Evolutionary conservation across 108 stramenopile species (phyloP), one percentile per base, ranked within the genome.

Genomic region (Discostella stelligeroides): DNA sequence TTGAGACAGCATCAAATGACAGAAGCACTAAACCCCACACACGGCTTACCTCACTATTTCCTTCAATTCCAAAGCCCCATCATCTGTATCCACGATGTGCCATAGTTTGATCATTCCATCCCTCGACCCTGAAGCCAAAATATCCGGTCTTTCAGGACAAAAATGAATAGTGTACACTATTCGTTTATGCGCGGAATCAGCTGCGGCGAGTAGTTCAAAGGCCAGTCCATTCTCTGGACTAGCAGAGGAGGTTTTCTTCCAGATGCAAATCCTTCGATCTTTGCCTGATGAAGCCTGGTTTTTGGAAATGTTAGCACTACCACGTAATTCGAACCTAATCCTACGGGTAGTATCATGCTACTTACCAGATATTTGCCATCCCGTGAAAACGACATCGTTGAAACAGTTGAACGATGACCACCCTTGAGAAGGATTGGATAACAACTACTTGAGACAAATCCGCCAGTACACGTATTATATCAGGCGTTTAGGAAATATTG

Each of bases 151-250:
- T 34, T 66, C 67, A 12, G 89, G 89, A 72, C 90, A 90, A 64
- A 91, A 92, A 70, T 92, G 82, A 45, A 84, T 76, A 24, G 86
- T 75, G 92, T 92, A 95, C 6, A 95, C 81, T 12, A 95, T 95
- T 20, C 95, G 84, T 68, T 93, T 95, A 65, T 95, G 95, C 8
- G 92, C 90, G 1, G 87, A 75, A 62, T 92, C 89, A 21, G 82
- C 68, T 8, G 87, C 88, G 55, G 81, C 74, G n/a, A 79, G 63
- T 34, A 93, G 72, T 39, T 63, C 46, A 51, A 82, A 95, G 5
- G 20, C 24, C 4, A 43, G 13, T 20, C 38, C 51, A 47, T 61
- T 66, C 17, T 38, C 27, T n/a, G 9, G 61, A 28, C 61, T 49
- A 24, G 48, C 17, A 15, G 59, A 34, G 45, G 65, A n/a, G 12